Percentiles rank a stretch among this genome's conserved stretches.
These are phyloP conservation scores for Thalia dealbata DNA, from an alignment of 176 grass and related monocot genomes.

Conservation along the genomic window DNA sequence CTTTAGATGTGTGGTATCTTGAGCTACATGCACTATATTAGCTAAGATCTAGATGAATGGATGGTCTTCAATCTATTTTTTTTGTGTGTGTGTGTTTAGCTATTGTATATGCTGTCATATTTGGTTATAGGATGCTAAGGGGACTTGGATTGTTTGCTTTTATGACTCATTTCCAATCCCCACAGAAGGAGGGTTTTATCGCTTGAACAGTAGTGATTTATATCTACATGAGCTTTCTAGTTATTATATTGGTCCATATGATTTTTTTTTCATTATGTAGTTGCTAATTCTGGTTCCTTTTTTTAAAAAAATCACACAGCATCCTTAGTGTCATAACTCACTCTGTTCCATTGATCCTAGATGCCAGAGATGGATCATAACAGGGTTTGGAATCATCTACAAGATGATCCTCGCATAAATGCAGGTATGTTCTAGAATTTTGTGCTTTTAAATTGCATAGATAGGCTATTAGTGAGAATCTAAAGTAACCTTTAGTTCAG, in stretches of 20 bases:
- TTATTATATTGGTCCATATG: background rate
- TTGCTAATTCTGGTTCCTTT: background rate
- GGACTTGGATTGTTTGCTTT: too few species aligned
- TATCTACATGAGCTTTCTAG: too few species aligned
- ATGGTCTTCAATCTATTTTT: background rate
- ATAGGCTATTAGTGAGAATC: background rate
- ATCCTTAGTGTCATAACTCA: background rate
- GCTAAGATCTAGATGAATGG: background rate
- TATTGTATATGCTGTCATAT: too few species aligned
- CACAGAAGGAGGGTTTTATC: too few species aligned
- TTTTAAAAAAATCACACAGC: background rate
- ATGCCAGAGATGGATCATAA: constrained; percentile 6
- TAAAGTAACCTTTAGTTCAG: background rate
- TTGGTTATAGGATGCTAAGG: too few species aligned
- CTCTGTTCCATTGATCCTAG: background rate
- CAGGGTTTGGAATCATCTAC: background rate
- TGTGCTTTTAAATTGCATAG: background rate
- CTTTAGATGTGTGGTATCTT: too few species aligned
- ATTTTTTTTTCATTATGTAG: background rate
- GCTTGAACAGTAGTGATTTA: too few species aligned
- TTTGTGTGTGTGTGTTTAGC: too few species aligned
- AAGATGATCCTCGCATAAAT: background rate
- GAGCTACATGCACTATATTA: too few species aligned
- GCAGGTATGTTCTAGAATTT: background rate
- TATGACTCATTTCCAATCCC: too few species aligned